Evolutionary conservation across 768 basidiomycete species (phyloP).

Genomic region (Rhizopogon vinicolor): DNA sequence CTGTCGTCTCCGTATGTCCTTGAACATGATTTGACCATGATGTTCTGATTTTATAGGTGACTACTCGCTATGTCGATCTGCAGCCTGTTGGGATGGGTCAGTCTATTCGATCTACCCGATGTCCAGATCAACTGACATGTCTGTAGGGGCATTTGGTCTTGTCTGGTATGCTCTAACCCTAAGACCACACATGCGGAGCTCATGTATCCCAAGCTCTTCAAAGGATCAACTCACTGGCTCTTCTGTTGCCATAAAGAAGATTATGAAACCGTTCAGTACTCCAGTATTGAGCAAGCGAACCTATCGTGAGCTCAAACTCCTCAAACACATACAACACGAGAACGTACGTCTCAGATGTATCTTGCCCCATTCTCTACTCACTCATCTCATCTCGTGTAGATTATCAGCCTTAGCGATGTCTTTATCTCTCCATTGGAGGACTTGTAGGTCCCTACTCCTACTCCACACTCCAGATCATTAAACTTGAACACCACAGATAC

Average conservation of each 20-base stretch:
- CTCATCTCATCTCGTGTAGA: constrained; percentile 41
- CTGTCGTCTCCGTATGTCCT: constrained; percentile 10
- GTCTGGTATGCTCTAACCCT: constrained; percentile 66
- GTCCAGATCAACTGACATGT: constrained; percentile 14
- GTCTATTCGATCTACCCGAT: constrained; percentile 21
- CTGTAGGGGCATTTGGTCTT: constrained; percentile 89
- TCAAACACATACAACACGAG: constrained; percentile 98
- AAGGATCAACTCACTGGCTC: constrained; percentile 93
- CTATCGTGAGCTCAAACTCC: constrained; percentile 94
- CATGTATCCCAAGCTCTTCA: constrained; percentile 58
- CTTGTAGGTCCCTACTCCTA: constrained; percentile 52
- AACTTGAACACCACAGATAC: constrained; percentile 53
- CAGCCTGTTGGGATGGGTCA: constrained; percentile 99
- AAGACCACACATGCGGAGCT: constrained; percentile 2
- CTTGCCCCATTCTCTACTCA: neutral
- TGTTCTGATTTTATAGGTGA: constrained; percentile 56
- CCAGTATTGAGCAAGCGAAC: constrained; percentile 98
- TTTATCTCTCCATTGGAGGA: constrained; percentile 99
- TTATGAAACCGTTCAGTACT: constrained; percentile 99
- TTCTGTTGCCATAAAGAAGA: constrained; percentile 99
- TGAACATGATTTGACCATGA: constrained; percentile 13
- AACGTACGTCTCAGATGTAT: constrained; percentile 56
- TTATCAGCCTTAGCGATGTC: constrained; percentile 97
- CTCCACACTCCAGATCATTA: constrained; percentile 1
- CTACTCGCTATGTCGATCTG: constrained; percentile 97